Base-by-base conservation (phyloP, 352 stramenopile genomes). In the Pythium aristosporum region DNA sequence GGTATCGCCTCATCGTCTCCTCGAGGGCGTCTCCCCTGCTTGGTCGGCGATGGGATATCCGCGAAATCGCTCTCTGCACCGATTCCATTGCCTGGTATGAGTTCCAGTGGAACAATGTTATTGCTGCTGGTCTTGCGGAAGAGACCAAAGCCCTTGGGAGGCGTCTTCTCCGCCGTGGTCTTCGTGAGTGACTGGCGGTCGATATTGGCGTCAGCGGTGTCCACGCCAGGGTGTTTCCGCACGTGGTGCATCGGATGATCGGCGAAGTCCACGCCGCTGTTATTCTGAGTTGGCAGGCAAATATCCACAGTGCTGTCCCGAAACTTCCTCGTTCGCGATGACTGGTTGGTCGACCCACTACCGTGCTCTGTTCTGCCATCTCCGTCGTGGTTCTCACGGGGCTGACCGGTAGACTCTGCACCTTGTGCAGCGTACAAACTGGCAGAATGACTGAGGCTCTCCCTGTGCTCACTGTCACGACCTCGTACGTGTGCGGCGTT, bases 91-190 rank as follows among this genome's bases (percentile, higher is more conserved):
- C 34, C 32, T 61, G 13, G 32, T 42, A 28, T 53, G 9, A 47
- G 21, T 15, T 53, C 41, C 13, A 47, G 18, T 5, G 59, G 44
- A 2, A 34, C 59, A 18, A 69, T 65, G 11, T 57, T 56, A 50
- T 48, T 72, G 30, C 58, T 55, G 52, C 53, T 67, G 8, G 23
- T 46, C 25, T 51, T 61, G 18, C 52, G 61, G 9, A 67, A 56
- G 5, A 67, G 16, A 8, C 51, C 61, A 39, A 57, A 44, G 1
- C 46, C 21, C 12, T 36, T 61, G 3, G 61, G 28, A 0, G 58
- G 28, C 11, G 58, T 47, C 15, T 54, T 54, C 8, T 43, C 37
- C 18, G 32, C 16, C 21, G 11, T 10, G 3, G 8, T 5, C 16
- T 28, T 42, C 0, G 4, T 13, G 12, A 25, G 25, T 5, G 5